Base-by-base conservation (phyloP, 2,329 filamentous ascomycete species). In the Alternaria angustiovoidea region DNA sequence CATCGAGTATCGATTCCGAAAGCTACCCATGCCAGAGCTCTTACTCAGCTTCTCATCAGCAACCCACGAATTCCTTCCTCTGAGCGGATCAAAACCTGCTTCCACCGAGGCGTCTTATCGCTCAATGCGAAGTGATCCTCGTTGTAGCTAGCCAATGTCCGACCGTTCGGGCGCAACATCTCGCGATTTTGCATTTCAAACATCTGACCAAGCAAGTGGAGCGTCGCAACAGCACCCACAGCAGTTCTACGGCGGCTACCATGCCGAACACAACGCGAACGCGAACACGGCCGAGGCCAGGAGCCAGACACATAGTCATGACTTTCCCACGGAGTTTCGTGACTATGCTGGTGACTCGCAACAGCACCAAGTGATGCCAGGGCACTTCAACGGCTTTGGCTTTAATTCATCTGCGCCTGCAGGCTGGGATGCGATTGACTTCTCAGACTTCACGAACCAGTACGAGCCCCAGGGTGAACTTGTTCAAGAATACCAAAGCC, bases 391-490 rank as follows among this genome's bases (percentile, higher is more conserved):
- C n/a, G 56, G 54, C 57, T 60, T 64, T 49, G 63, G 62, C 59
- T 74, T 71, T 68, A 66, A 59, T 48, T 56, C 70, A 12, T 63
- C 70, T 9, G 72, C 65, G 34, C 67, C 72, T 24, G 30, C 74
- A 55, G 66, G 68, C 46, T 80, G 78, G 78, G 77, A 79, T 42
- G 65, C 76, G 7, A 64, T 77, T 51, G 75, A 77, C 59, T 75
- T 76, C 42, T 60, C 73, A 22, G 72, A 72, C 42, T 74, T 78
- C 44, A 63, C 69, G 5, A 67, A 70, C 30, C 74, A 78, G 53
- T 81, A 80, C 75, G 80, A 83, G 59, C 80, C 80, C 4, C 81
- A 82, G 67, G 81, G 81, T 43, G 80, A 82, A 66, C 74, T 82
- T n/a, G 64, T 78, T 16, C 75, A 78, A 51, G 77, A 80, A 66